phyloP scores from a whole-genome alignment of 2,329 filamentous ascomycete genomes.

The Geosmithia flava region DNA sequence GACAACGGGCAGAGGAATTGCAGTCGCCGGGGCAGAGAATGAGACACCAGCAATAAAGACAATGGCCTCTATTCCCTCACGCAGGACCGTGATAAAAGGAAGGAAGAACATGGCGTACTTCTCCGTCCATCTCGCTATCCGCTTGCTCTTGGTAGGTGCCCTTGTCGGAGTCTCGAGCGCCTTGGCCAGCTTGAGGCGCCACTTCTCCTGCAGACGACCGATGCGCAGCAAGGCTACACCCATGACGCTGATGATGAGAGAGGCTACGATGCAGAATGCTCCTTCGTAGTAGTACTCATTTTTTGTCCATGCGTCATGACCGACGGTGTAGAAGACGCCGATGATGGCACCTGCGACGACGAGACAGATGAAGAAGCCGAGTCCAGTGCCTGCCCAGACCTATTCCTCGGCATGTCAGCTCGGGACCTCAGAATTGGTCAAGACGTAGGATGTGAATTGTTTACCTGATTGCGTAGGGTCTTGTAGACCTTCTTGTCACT shows the following conservation, averaged over 20 bases:
- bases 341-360: conserved; percentile 56
- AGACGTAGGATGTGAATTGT: background rate
- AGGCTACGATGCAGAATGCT: conserved; percentile 61
- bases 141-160: conserved; percentile 27
- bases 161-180: conserved; percentile 44
- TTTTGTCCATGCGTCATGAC: conserved; percentile 51
- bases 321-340: conserved; percentile 58
- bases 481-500: conserved; percentile 48
- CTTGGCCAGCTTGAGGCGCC: conserved; percentile 69
- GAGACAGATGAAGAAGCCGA: conserved; percentile 53
- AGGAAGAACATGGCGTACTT: conserved; percentile 80
- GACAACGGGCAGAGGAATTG: conserved; percentile 68
- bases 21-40: conserved; percentile 58
- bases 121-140: conserved; percentile 53
- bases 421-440: too few species aligned
- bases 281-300: conserved; percentile 75
- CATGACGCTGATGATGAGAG: conserved; percentile 70
- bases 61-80: conserved; percentile 77
- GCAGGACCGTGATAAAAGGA: conserved; percentile 77
- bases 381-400: conserved; percentile 50
- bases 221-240: conserved; percentile 71
- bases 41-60: conserved; percentile 80
- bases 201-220: conserved; percentile 75
- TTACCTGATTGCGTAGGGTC: conserved; percentile 46
- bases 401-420: too few species aligned